phyloP scores from a whole-genome alignment of 768 basidiomycete genomes.

The Mycena pura region DNA sequence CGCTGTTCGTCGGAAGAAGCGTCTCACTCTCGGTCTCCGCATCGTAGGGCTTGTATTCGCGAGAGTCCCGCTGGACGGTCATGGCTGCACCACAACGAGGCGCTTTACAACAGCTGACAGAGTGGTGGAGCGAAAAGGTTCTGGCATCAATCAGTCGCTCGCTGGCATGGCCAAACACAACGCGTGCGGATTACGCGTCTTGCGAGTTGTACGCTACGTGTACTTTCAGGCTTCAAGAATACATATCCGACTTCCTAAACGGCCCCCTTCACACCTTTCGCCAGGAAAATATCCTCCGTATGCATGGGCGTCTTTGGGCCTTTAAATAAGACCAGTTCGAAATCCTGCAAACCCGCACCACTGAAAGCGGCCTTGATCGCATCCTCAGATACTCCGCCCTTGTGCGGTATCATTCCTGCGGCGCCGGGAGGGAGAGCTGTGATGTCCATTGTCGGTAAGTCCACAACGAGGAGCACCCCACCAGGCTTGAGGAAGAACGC shows the following conservation, averaged over 20 bases:
- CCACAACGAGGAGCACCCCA: constrained; percentile 61
- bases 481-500: constrained; percentile 59
- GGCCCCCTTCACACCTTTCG: constrained; percentile 19
- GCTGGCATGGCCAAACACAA: too few species aligned
- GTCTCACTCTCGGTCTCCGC: constrained; percentile 41
- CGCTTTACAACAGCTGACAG: too few species aligned
- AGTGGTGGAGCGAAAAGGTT: too few species aligned
- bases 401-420: constrained; percentile 34
- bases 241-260: neutral
- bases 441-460: constrained; percentile 46
- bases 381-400: constrained; percentile 36
- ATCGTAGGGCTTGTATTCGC: constrained; percentile 18
- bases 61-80: constrained; percentile 12
- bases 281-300: constrained; percentile 19
- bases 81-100: too few species aligned
- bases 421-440: constrained; percentile 33
- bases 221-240: too few species aligned
- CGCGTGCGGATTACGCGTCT: too few species aligned
- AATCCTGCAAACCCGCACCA: constrained; percentile 30
- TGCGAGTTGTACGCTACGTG: too few species aligned
- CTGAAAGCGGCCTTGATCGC: constrained; percentile 33
- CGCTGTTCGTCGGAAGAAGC: constrained; percentile 39
- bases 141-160: too few species aligned
- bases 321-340: constrained; percentile 22
- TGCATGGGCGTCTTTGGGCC: constrained; percentile 9